Evolutionary conservation across 352 stramenopile species (phyloP).

Genomic region (Globisporangium paddicum): DNA sequence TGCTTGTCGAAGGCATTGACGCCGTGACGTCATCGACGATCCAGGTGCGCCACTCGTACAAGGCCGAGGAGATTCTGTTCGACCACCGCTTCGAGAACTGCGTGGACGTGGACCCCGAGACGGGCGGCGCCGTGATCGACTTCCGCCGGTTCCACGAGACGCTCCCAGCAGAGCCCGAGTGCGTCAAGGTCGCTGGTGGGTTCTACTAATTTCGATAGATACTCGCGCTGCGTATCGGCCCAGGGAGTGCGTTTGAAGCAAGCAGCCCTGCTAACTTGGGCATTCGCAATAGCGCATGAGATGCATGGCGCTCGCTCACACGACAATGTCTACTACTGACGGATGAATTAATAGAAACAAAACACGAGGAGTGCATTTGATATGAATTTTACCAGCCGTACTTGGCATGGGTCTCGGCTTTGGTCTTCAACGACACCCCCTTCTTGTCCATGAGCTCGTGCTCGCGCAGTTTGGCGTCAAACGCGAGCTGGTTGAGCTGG

Average conservation of each 20-base stretch:
- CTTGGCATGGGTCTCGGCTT: constrained; percentile 75
- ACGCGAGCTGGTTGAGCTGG: constrained; percentile 79
- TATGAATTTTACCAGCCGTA: constrained; percentile 79
- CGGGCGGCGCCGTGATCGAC: constrained; percentile 83
- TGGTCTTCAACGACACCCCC: constrained; percentile 61
- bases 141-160: constrained; percentile 89
- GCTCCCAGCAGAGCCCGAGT: constrained; percentile 41
- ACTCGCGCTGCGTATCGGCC: no score
- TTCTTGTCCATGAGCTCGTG: constrained; percentile 70
- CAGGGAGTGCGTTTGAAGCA: no score
- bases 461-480: constrained; percentile 69
- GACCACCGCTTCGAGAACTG: constrained; percentile 93
- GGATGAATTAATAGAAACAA: constrained; percentile 1
- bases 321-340: background rate
- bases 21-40: constrained; percentile 92
- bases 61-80: constrained; percentile 89
- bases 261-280: no score
- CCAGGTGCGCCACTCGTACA: constrained; percentile 96
- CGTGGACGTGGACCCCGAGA: constrained; percentile 70
- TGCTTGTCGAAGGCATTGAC: constrained; percentile 95
- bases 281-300: no score
- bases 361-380: no score
- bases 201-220: constrained; percentile 32
- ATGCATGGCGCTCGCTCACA: background rate
- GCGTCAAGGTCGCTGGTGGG: constrained; percentile 49